phyloP scores from a whole-genome alignment of 2,329 filamentous ascomycete genomes.

The Fusarium buxicola region DNA sequence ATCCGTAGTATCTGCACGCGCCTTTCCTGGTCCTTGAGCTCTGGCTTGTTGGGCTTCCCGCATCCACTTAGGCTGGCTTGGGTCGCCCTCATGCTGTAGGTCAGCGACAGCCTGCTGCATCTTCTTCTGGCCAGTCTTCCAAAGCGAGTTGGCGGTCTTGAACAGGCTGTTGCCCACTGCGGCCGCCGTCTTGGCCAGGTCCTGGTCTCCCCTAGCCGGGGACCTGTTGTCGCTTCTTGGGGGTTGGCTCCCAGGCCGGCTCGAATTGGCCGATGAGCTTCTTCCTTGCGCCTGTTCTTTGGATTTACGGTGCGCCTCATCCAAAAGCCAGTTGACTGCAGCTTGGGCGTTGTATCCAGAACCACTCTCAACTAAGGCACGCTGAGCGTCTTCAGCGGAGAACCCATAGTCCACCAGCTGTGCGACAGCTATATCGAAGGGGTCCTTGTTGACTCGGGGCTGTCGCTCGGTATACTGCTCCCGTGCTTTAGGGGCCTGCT shows the following conservation, averaged over 20 bases:
- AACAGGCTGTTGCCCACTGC: conserved; percentile 86
- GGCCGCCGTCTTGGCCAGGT: conserved; percentile 83
- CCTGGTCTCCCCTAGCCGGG: conserved; percentile 69
- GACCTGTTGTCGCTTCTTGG: conserved; percentile 63
- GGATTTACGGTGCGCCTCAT: conserved; percentile 88
- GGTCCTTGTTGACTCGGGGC: conserved; percentile 48
- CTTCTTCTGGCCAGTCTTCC: conserved; percentile 95
- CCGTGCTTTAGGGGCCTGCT: conserved; percentile 44
- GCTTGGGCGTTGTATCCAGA: conserved; percentile 84
- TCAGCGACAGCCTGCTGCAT: conserved; percentile 93
- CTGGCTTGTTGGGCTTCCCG: conserved; percentile 71
- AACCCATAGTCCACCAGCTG: conserved; percentile 97
- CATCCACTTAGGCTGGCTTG: conserved; percentile 96
- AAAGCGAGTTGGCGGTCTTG: conserved; percentile 94
- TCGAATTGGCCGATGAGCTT: conserved; percentile 57
- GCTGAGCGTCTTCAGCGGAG: conserved; percentile 81
- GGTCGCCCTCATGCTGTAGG: conserved; percentile 77
- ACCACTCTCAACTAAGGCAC: conserved; percentile 83
- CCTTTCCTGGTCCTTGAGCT: conserved; percentile 49
- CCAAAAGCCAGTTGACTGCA: conserved; percentile 89
- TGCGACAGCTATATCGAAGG: conserved; percentile 81
- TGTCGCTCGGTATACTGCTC: conserved; percentile 40
- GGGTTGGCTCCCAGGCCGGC: conserved; percentile 34
- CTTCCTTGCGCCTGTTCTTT: conserved; percentile 74
- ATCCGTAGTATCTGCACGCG: conserved; percentile 65